Evolutionary conservation across 2,329 filamentous ascomycete genomes (phyloP), one percentile per base, ranked within the genome.

Genomic region (Tympanopsis confertula): DNA sequence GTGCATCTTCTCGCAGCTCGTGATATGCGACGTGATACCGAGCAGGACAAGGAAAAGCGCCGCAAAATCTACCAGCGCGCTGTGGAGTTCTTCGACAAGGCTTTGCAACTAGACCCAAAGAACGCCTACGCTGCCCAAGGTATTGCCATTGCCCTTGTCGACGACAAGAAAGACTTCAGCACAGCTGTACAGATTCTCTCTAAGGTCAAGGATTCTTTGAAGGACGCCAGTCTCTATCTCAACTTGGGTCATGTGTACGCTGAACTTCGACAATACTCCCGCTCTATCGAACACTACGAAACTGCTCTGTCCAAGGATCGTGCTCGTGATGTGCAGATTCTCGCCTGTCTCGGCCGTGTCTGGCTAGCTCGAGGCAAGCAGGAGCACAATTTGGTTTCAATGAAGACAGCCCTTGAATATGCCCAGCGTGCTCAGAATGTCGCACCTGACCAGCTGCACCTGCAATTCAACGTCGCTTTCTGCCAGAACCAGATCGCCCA

Each of bases 11-110:
- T 82, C 47, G 78, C 86, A 43, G 91, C 91, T 7, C 78, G 91
- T 48, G 93, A 98, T 57, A 95, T 96, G 87, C 83, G 86, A 20
- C 78, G 88, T 37, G 85, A 91, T 43, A 84, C 84, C 0, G 91
- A 96, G 5, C 71, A 78, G 42, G 89, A 98, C 42, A 94, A 86
- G 60, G 83, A 94, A 50, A 94, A 93, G 64, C 80, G 88, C 38
- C 83, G 81, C 40, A 84, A 82, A 48, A 82, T 78, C 43, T 98
- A 96, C 54, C 78, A 80, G 54, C 87, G 89, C 47, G 88, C 91
- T 0, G 88, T 96, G 10, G 93, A 98, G 55, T 98, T 98, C 61
- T 98, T 95, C 50, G 91, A 96, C 56, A 98, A 98, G 62, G 89
- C 89, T 4, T 66, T 98, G 17, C 86, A 93, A 44, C 66, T 98